Percentiles rank a stretch among this genome's conserved stretches.
These are phyloP conservation scores for Nannochloris sp. DNA, from an alignment of 139 green algal genomes.

Conservation along the genomic window DNA sequence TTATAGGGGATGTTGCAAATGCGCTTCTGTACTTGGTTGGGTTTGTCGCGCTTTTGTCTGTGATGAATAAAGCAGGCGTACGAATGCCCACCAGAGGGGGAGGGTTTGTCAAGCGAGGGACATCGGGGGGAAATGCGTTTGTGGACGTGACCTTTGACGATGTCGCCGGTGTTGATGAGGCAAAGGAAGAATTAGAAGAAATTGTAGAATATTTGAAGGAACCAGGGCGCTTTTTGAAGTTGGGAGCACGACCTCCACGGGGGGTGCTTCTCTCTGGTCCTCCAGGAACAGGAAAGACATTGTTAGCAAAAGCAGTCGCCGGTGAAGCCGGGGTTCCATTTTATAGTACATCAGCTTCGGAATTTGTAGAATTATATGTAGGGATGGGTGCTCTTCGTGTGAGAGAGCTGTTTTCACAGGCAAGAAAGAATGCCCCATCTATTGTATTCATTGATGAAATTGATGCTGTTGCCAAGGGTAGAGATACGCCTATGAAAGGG, in stretches of 20 bases:
- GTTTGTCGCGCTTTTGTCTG: slow-evolving; percentile 44
- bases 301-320: slow-evolving; percentile 54
- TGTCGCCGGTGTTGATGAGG: slow-evolving; percentile 78
- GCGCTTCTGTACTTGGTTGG: slow-evolving; percentile 55
- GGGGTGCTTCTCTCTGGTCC: slow-evolving; percentile 56
- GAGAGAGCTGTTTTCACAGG: slow-evolving; percentile 64
- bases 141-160: slow-evolving; percentile 64
- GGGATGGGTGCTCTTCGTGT: slow-evolving; percentile 83
- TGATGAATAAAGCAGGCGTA: slow-evolving; percentile 56
- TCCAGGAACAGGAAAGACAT: slow-evolving; percentile 70
- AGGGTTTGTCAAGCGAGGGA: neutral
- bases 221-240: slow-evolving; percentile 58
- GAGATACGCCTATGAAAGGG: slow-evolving; percentile 52
- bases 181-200: slow-evolving; percentile 83
- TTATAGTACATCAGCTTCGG: slow-evolving; percentile 68
- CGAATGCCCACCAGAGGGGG: slow-evolving; percentile 33
- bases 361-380: slow-evolving; percentile 93
- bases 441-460: slow-evolving; percentile 95
- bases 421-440: slow-evolving; percentile 65
- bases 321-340: slow-evolving; percentile 79
- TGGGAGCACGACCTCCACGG: slow-evolving; percentile 61
- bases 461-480: slow-evolving; percentile 65
- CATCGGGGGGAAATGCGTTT: neutral
- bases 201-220: slow-evolving; percentile 71
- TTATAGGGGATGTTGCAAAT: slow-evolving; percentile 11